These are phyloP conservation scores for Annulohypoxylon nitens DNA, from an alignment of 495 filamentous ascomycete genomes.

Conservation along the genomic window DNA sequence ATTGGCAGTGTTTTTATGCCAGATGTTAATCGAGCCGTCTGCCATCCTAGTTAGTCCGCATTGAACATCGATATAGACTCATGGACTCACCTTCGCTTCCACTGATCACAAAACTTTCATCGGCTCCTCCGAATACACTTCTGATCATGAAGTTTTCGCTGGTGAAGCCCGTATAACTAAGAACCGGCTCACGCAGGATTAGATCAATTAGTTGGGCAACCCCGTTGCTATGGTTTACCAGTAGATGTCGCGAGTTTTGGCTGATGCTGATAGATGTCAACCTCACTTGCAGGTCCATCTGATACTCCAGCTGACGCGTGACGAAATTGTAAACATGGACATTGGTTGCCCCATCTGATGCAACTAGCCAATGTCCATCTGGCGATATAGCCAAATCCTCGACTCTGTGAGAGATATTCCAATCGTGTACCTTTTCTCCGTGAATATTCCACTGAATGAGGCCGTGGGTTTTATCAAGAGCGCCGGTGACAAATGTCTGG, in stretches of 20 bases:
- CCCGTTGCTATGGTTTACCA: conserved; percentile 84
- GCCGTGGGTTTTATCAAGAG: conserved; percentile 74
- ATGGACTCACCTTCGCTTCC: conserved; percentile 85
- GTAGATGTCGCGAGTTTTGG: conserved; percentile 78
- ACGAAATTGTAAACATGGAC: conserved; percentile 86
- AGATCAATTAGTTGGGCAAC: conserved; percentile 83
- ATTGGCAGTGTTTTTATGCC: conserved; percentile 85
- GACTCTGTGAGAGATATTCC: conserved; percentile 79
- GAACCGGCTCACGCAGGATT: conserved; percentile 76
- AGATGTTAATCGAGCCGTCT: conserved; percentile 88
- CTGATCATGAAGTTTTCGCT: conserved; percentile 82
- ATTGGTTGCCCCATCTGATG: conserved; percentile 75
- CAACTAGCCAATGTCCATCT: conserved; percentile 82
- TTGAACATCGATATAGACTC: background rate
- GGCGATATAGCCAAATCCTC: conserved; percentile 85
- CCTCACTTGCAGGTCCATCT: conserved; percentile 72
- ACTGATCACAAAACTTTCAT: conserved; percentile 89
- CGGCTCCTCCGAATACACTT: conserved; percentile 86
- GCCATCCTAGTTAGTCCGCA: conserved; percentile 43
- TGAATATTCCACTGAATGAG: conserved; percentile 77
- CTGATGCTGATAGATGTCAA: conserved; percentile 85
- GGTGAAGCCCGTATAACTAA: conserved; percentile 78
- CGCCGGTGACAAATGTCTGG: conserved; percentile 82
- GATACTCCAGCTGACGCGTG: conserved; percentile 79
- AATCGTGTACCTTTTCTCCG: conserved; percentile 68